Conservation (phyloP, 805 yeast genomes). For the Pichia scutulata region DNA sequence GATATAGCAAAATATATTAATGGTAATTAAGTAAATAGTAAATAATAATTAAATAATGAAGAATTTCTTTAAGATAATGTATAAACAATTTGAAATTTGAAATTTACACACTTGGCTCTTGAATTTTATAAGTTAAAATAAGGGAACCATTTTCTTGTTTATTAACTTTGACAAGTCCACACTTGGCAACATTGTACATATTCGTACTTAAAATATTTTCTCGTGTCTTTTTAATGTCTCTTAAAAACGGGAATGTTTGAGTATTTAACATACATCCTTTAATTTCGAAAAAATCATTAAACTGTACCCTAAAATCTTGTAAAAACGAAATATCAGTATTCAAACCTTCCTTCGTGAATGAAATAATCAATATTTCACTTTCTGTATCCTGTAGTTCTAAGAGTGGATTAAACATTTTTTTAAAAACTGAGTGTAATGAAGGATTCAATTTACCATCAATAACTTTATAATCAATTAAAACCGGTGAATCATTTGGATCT, state of each 20-base stretch:
- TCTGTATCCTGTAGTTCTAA: not conserved
- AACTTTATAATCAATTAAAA: conserved; percentile 5
- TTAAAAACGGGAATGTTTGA: conserved; percentile 19
- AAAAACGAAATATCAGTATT: conserved; percentile 1
- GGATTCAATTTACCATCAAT: conserved; percentile 1
- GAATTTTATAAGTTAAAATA: conserved; percentile 11
- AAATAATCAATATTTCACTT: not conserved
- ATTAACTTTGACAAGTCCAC: conserved; percentile 21
- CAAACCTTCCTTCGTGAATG: conserved; percentile 6
- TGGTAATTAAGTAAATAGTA: conserved; percentile 11
- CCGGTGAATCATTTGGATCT: conserved; percentile 3
- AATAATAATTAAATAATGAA: not conserved
- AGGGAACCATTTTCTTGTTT: conserved; percentile 16
- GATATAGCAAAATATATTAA: conserved; percentile 59
- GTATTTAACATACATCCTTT: conserved; percentile 18
- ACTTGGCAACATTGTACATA: conserved; percentile 17
- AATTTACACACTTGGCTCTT: not conserved
- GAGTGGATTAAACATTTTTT: not conserved
- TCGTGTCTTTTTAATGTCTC: conserved; percentile 7
- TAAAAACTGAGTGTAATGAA: not conserved
- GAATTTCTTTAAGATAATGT: not conserved
- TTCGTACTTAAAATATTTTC: conserved; percentile 11
- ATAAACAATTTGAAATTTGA: no score
- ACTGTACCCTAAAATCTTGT: not conserved
- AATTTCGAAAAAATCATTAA: conserved; percentile 10